A percentile compares a stretch with the other conserved stretches of the same genome.
phyloP scores from a whole-genome alignment of 805 yeast genomes.

The Candida coquimbonensis region DNA sequence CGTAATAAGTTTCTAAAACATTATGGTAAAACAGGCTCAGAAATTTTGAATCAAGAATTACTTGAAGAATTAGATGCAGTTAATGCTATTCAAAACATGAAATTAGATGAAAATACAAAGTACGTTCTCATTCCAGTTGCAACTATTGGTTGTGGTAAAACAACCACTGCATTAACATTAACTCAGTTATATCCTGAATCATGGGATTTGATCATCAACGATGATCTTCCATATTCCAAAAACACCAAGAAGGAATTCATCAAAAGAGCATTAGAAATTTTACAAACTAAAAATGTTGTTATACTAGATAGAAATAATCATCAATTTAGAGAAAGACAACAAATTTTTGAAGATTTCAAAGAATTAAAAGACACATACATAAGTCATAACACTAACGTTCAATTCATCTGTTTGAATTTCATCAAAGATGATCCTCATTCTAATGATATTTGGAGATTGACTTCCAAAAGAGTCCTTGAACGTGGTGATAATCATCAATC shows the following conservation, averaged over 20 bases:
- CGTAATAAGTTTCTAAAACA: conserved; percentile 57
- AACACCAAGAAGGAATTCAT: conserved; percentile 44
- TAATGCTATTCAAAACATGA: conserved; percentile 29
- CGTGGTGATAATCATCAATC: conserved; percentile 91
- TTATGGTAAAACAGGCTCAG: conserved; percentile 51
- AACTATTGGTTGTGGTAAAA: conserved; percentile 92
- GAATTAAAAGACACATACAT: conserved; percentile 37
- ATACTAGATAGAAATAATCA: conserved; percentile 84
- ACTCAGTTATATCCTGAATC: conserved; percentile 40
- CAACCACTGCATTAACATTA: conserved; percentile 68
- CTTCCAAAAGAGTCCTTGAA: conserved; percentile 48
- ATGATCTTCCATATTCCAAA: conserved; percentile 46
- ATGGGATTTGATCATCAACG: conserved; percentile 81
- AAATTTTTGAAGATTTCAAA: conserved; percentile 49
- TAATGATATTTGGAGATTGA: conserved; percentile 38
- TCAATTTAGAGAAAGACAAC: conserved; percentile 57
- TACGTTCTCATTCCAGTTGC: conserved; percentile 77
- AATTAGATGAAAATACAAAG: conserved; percentile 35
- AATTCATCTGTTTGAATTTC: conserved; percentile 66
- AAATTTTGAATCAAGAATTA: conserved; percentile 42
- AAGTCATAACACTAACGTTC: conserved; percentile 37
- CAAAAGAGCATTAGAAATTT: conserved; percentile 34
- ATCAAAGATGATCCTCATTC: conserved; percentile 33
- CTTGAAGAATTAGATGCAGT: conserved; percentile 31
- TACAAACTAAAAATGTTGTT: conserved; percentile 42